Base-by-base conservation (phyloP, 306 rosid species). In the Sophora flavescens region DNA sequence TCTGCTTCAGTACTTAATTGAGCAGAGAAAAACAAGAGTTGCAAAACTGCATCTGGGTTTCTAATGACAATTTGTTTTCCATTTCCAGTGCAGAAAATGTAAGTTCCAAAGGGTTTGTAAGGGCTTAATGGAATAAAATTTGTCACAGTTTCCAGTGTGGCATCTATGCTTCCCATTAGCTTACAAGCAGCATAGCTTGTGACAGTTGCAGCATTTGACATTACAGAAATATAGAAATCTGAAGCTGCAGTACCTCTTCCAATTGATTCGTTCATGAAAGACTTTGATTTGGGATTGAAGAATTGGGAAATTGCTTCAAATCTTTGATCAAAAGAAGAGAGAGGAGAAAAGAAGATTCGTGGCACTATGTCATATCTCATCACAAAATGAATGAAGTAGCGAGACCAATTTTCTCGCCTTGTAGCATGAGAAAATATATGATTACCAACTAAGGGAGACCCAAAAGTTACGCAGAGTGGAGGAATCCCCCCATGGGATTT, bases 81-180 rank as follows among this genome's bases (percentile, higher is more conserved):
- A 51, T 72, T 77, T 70, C 73, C 90, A 0, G 86, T 86, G 82
- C 85, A 80, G 81, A 90, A 85, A 68, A 87, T 36, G 79, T 80
- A 95, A 4, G 89, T 90, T 5, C 98, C 97, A 50, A 90, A 95
- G 45, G 98, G 95, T 47, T 83, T 90, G 26, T 90, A 95, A 83
- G 96, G 95, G 68, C 97, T 95, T 45, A 89, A 59, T 47, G 80
- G 59, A 14, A 86, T 28, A 30, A 92, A 88, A 67, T 63, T 83
- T 7, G 74, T 60, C 39, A 89, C 12, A 2, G 87, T 95, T 26
- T 86, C 89, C 5, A 86, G 61, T 44, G 88, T 57, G 17, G 73
- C 53, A 13, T 84, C 88, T 18, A 89, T 75, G 63, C 68, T 86
- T 6, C 88, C 96, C 89, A 86, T 90, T 8, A 88, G 86, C 44